A percentile compares a stretch with the other conserved stretches of the same genome.
Evolutionary conservation across 2,329 filamentous ascomycete genomes (phyloP).

Genomic region (Fusarium sterilihyphosum): DNA sequence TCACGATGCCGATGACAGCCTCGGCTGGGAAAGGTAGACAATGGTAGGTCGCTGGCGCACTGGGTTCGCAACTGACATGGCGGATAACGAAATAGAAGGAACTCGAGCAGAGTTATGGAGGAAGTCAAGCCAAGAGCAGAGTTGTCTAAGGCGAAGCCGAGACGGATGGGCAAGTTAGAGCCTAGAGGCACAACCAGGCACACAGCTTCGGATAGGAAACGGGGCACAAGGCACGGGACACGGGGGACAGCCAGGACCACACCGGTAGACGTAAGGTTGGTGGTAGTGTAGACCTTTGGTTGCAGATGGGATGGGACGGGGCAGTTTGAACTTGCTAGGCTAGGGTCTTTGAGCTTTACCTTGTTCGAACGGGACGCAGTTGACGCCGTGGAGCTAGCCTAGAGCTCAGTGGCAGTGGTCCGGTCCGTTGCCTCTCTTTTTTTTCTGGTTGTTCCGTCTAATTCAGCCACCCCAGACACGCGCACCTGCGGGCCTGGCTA

Average conservation of each 20-base stretch:
- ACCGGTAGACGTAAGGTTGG: constrained; percentile 24
- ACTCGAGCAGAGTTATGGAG: constrained; percentile 12
- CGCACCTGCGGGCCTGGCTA: constrained; percentile 23
- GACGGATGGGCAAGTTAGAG: constrained; percentile 24
- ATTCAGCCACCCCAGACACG: constrained; percentile 40
- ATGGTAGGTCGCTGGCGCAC: constrained; percentile 40
- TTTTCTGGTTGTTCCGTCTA: constrained; percentile 25
- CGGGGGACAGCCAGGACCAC: constrained; percentile 29
- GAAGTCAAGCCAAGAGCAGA: constrained; percentile 27
- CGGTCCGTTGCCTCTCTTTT: constrained; percentile 22
- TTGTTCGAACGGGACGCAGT: constrained; percentile 29
- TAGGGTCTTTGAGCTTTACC: constrained; percentile 36
- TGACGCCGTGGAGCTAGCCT: constrained; percentile 31
- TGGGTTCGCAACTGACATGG: constrained; percentile 42
- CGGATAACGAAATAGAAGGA: constrained; percentile 25
- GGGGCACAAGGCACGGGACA: constrained; percentile 39
- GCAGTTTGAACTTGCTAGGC: constrained; percentile 33
- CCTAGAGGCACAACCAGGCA: constrained; percentile 27
- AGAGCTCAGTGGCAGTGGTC: constrained; percentile 15
- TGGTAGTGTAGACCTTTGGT: constrained; percentile 17
- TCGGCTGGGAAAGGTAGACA: constrained; percentile 34
- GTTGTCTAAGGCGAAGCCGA: constrained; percentile 31
- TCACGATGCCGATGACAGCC: constrained; percentile 36
- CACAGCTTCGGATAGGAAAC: constrained; percentile 32
- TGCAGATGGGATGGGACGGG: constrained; percentile 36